Evolutionary conservation across 1,284 basidiomycete genomes (phyloP).

Genomic region (Trametes sp.): DNA sequence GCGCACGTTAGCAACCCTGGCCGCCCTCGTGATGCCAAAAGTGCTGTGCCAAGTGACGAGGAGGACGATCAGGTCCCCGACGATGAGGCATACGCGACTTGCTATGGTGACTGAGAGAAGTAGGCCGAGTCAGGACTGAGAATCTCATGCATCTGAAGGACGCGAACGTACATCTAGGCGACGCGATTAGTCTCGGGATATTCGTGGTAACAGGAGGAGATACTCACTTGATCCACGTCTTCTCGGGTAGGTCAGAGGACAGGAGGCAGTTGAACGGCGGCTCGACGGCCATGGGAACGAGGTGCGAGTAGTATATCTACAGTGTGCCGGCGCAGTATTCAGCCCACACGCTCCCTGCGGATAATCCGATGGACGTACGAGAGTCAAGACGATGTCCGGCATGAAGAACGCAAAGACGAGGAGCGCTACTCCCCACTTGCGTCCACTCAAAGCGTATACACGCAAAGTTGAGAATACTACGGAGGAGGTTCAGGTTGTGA

Average conservation of each 20-base stretch:
- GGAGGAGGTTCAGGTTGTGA: neutral
- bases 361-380: neutral
- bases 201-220: too few species aligned
- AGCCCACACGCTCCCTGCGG: too few species aligned
- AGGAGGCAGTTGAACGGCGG: constrained; percentile 17
- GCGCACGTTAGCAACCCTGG: neutral
- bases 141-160: too few species aligned
- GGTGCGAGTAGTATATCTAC: constrained; percentile 15
- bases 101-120: constrained; percentile 10
- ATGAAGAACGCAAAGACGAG: constrained; percentile 5
- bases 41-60: constrained; percentile 21
- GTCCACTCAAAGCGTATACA: constrained; percentile 16
- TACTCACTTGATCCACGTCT: constrained; percentile 17
- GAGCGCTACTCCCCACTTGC: constrained; percentile 11
- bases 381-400: constrained; percentile 9
- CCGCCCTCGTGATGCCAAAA: constrained; percentile 11
- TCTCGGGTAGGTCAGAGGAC: neutral
- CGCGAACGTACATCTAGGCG: neutral
- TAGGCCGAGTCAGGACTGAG: neutral
- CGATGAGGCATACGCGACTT: constrained; percentile 10
- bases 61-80: constrained; percentile 22
- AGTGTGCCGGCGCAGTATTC: neutral
- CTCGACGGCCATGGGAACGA: neutral
- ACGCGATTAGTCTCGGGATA: neutral
- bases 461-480: constrained; percentile 12